Evolutionary conservation across 2,329 filamentous ascomycete genomes (phyloP), one percentile per base, ranked within the genome.

Genomic region (Pseudocercospora fuligena): DNA sequence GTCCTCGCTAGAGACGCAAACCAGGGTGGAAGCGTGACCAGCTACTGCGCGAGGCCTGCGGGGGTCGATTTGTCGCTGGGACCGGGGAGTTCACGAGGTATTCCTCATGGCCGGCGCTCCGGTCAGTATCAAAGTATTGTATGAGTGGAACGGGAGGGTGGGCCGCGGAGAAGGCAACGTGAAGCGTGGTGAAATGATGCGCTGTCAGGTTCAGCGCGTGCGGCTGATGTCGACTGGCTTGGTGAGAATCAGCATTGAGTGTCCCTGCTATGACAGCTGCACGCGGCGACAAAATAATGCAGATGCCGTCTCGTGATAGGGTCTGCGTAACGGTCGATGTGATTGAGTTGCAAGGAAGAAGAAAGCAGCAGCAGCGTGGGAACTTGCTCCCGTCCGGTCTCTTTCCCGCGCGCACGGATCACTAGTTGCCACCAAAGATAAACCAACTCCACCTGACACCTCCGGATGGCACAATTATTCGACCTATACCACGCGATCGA

Each of bases 201-300:
- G 54, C 19, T 36, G 43, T n/a, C 58, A 46, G 43, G 43, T 40
- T 36, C 46, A 61, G 60, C 25, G 33, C 43, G 43, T 51, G 60
- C 47, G 47, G 60, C 23, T 61, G 58, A 47, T 47, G 36, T 36
- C 53, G 46, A 31, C 23, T 16, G 40, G 4, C 23, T 27, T 19
- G 23, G 33, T 54, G 47, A 36, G 31, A 16, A n/a, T 29, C 33
- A 43, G 47, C 29, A 40, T 59, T 12, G 29, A 40, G 16, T 27
- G 9, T 11, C 56, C 29, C 25, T 21, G 57, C 46, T 33, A 25
- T 61, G 64, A 63, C 64, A 64, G 67, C 53, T 65, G 64, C 66
- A 64, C 63, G 46, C 25, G 27, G 25, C 43, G 29, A 21, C 43
- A 23, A 25, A 23, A 33, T n/a, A 14, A 56, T 33, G 21, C 23